Conservation (phyloP, 306 rosid genomes). For the Trifolium pratense region DNA sequence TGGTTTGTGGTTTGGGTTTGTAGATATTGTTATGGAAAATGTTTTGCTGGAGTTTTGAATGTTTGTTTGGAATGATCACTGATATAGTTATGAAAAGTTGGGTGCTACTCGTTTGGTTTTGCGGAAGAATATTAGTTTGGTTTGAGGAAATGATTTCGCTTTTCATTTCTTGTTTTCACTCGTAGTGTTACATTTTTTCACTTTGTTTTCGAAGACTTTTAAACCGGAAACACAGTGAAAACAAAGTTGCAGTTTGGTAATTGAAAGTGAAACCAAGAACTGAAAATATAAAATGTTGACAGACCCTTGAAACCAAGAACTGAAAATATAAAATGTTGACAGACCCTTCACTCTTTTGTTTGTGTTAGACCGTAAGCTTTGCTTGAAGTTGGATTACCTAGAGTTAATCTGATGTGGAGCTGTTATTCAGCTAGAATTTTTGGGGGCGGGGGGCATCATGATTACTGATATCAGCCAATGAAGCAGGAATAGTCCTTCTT, state of each 20-base stretch:
- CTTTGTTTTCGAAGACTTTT: background rate
- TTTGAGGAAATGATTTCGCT: background rate
- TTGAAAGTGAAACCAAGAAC: background rate
- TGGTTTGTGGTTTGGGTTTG: background rate
- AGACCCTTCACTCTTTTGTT: background rate
- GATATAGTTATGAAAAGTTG: constrained; percentile 7
- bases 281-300: background rate
- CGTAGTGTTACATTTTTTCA: background rate
- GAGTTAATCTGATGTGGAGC: background rate
- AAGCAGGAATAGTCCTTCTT: background rate
- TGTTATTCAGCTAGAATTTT: background rate
- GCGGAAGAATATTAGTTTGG: constrained; percentile 26
- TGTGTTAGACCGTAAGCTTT: constrained; percentile 27
- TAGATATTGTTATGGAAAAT: background rate
- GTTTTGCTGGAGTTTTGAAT: background rate
- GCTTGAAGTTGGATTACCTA: background rate
- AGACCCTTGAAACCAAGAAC: too few relatives aligned
- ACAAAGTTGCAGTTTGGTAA: background rate
- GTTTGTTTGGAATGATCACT: background rate
- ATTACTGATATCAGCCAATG: background rate
- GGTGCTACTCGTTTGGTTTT: background rate
- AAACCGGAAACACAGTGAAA: background rate
- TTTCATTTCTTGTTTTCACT: background rate
- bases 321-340: background rate
- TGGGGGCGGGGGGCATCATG: background rate